Conservation (phyloP, 148 eudicot species). For the Rhododendron kiyosumense region DNA sequence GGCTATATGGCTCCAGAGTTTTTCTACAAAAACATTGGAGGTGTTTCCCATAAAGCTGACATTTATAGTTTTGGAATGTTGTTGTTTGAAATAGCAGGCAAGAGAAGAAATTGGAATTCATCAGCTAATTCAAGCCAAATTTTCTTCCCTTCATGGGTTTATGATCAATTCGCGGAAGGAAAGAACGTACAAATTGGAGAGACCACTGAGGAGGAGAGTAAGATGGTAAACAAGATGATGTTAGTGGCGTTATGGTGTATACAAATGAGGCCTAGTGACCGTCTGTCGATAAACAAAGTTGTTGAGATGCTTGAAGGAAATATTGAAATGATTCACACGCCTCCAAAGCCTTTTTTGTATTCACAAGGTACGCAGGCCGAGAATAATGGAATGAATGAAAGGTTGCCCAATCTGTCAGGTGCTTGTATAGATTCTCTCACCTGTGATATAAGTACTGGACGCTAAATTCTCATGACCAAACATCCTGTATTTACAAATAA, state of each 20-base stretch:
- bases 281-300: not conserved
- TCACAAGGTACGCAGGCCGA: not conserved
- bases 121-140: too few species aligned
- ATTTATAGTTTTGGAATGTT: too few species aligned
- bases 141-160: too few species aligned
- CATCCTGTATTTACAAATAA: too few species aligned
- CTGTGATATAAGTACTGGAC: too few species aligned
- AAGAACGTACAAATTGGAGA: not conserved
- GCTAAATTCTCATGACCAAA: too few species aligned
- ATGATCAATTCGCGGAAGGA: not conserved
- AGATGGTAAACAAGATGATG: slow-evolving; percentile 1
- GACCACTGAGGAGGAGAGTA: not conserved
- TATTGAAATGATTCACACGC: not conserved
- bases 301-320: slow-evolving; percentile 1
- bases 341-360: slow-evolving; percentile 1
- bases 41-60: too few species aligned
- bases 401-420: not conserved
- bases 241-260: not conserved
- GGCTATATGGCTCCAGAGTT: not conserved
- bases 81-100: too few species aligned
- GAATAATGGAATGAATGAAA: not conserved
- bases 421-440: not conserved
- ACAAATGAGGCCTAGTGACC: too few species aligned
- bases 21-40: too few species aligned
- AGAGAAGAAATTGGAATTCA: too few species aligned